A percentile compares a stretch with the other conserved stretches of the same genome.
Evolutionary conservation across 2,329 filamentous ascomycete species (phyloP).

Genomic region (Cladophialophora immunda): DNA sequence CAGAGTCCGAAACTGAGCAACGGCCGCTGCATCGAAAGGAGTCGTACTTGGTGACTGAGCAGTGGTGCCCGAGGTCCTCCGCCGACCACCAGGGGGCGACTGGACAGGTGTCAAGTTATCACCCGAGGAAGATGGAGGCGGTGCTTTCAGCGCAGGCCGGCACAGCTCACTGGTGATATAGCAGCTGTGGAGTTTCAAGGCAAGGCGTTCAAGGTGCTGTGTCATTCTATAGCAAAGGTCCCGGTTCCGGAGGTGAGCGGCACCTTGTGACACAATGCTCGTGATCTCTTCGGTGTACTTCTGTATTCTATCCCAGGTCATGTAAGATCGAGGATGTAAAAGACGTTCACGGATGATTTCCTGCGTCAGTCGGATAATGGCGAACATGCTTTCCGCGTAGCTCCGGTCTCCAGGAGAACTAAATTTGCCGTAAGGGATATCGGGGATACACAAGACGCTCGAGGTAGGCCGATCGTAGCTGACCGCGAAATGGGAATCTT

Average conservation of each 20-base stretch:
- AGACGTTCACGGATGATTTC: conserved; percentile 68
- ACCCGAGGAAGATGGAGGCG: conserved; percentile 39
- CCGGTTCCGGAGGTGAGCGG: conserved; percentile 64
- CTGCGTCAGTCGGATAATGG: conserved; percentile 61
- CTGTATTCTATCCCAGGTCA: conserved; percentile 63
- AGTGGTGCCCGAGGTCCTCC: conserved; percentile 29
- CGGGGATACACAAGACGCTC: conserved; percentile 61
- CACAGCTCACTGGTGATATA: conserved; percentile 71
- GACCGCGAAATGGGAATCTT: conserved; percentile 70
- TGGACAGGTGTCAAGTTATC: conserved; percentile 30
- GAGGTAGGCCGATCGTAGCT: conserved; percentile 69
- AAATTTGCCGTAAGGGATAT: conserved; percentile 59
- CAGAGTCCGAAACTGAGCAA: conserved; percentile 56
- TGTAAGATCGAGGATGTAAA: conserved; percentile 61
- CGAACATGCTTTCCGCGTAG: conserved; percentile 68
- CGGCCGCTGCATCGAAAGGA: conserved; percentile 27
- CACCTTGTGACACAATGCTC: conserved; percentile 65
- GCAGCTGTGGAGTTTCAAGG: conserved; percentile 68
- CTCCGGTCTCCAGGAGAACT: conserved; percentile 59
- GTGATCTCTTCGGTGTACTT: conserved; percentile 66
- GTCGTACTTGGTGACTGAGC: conserved; percentile 26
- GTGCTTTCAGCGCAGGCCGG: conserved; percentile 65
- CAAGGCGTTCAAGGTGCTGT: conserved; percentile 68
- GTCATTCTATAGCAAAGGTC: conserved; percentile 51
- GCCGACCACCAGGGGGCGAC: conserved; percentile 33